Conservation (phyloP, 148 eudicot genomes). For the Pharnaceum exiguum region DNA sequence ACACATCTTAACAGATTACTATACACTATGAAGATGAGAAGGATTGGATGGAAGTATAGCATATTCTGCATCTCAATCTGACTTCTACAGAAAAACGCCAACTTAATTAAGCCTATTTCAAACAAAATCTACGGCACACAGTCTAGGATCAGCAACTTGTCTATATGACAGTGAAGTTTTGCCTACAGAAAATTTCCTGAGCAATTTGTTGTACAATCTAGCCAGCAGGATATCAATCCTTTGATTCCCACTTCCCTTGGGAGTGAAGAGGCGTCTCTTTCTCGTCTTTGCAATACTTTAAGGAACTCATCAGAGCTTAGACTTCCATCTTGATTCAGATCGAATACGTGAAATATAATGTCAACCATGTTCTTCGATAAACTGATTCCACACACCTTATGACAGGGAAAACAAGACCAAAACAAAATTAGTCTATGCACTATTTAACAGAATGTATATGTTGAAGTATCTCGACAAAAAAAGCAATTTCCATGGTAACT, state of each 20-base stretch:
- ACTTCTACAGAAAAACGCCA: too few species aligned
- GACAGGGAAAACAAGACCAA: neutral
- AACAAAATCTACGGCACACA: too few species aligned
- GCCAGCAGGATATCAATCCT: slow-evolving; percentile 61
- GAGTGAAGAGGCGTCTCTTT: slow-evolving; percentile 20
- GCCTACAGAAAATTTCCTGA: too few species aligned
- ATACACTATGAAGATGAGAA: too few species aligned
- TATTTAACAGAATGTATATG: neutral
- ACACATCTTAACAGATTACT: too few species aligned
- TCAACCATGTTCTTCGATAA: slow-evolving; percentile 62
- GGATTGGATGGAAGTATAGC: too few species aligned
- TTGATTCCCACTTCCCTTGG: slow-evolving; percentile 42
- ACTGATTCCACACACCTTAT: slow-evolving; percentile 74
- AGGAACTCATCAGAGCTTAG: slow-evolving; percentile 81
- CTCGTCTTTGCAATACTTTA: slow-evolving; percentile 63
- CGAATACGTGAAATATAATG: slow-evolving; percentile 69
- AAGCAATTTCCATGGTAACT: too few species aligned
- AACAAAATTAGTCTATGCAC: neutral
- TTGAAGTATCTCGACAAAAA: neutral
- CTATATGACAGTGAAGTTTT: too few species aligned
- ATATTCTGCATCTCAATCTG: too few species aligned
- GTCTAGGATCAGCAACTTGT: too few species aligned
- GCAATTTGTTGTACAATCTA: slow-evolving; percentile 47
- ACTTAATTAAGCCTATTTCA: too few species aligned
- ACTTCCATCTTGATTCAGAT: slow-evolving; percentile 66